These are phyloP conservation scores for Volutella citrinella DNA, from an alignment of 2,329 filamentous ascomycete genomes.

Conservation along the genomic window DNA sequence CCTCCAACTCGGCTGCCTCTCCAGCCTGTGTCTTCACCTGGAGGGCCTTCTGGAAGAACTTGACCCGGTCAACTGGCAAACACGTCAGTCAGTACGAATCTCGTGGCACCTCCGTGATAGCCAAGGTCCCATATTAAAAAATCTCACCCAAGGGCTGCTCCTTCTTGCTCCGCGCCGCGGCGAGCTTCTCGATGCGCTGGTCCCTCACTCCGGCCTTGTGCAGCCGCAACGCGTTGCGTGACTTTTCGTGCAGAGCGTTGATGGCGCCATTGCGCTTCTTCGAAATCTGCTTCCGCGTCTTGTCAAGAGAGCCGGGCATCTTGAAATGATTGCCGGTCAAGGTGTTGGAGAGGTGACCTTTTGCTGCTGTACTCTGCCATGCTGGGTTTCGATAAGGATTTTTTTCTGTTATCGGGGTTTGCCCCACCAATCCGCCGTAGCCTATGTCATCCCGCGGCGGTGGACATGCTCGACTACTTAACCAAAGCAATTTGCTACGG, in stretches of 20 bases:
- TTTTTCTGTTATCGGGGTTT: no score
- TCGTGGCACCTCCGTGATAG: no score
- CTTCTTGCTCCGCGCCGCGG: slow-evolving; percentile 65
- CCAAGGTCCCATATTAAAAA: no score
- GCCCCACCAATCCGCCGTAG: no score
- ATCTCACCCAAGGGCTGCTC: slow-evolving; percentile 71
- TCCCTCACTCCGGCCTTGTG: slow-evolving; percentile 78
- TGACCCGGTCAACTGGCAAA: slow-evolving; percentile 33
- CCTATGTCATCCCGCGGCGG: no score
- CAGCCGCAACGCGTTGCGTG: slow-evolving; percentile 78
- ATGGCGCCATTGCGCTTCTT: slow-evolving; percentile 80
- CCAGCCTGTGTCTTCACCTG: slow-evolving; percentile 35
- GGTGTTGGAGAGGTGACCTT: slow-evolving; percentile 1
- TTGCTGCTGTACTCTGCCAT: slow-evolving; percentile 8
- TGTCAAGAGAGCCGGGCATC: slow-evolving; percentile 77
- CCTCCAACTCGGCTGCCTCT: slow-evolving; percentile 51
- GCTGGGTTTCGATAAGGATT: slow-evolving; percentile 12
- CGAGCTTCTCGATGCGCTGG: slow-evolving; percentile 73
- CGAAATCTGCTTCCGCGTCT: slow-evolving; percentile 83
- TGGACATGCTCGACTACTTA: no score
- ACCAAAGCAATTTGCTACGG: no score
- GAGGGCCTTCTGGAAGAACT: slow-evolving; percentile 68
- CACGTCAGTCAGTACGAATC: slow-evolving; percentile 7
- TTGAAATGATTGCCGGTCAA: slow-evolving; percentile 29
- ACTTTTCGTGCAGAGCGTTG: slow-evolving; percentile 80